Evolutionary conservation across 805 yeast genomes (phyloP).

Genomic region (Barnettozyma wickerhamii): DNA sequence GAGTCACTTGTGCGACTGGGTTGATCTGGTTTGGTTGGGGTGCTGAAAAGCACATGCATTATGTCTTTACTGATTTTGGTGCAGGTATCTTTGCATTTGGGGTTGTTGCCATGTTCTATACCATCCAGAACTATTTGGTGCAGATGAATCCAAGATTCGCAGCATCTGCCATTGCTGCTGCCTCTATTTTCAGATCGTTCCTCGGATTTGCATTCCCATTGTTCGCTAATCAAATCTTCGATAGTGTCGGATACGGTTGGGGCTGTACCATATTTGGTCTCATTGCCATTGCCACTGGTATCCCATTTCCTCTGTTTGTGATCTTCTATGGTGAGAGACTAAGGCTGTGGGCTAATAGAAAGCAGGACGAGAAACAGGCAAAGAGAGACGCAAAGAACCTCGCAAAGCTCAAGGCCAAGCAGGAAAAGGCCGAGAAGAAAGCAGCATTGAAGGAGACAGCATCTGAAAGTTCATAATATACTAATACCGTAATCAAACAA

Average conservation of each 20-base stretch:
- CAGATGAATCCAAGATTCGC: conserved; percentile 67
- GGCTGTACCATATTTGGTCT: conserved; percentile 62
- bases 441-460: background rate
- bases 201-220: conserved; percentile 70
- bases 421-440: conserved; percentile 9
- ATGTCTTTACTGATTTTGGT: conserved; percentile 64
- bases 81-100: conserved; percentile 56
- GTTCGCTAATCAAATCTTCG: conserved; percentile 56
- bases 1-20: conserved; percentile 53
- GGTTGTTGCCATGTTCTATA: conserved; percentile 59
- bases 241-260: conserved; percentile 61
- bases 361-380: conserved; percentile 44
- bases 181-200: conserved; percentile 60
- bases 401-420: conserved; percentile 27
- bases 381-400: conserved; percentile 39
- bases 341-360: conserved; percentile 53
- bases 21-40: conserved; percentile 73
- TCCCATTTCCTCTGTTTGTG: conserved; percentile 65
- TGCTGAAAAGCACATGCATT: conserved; percentile 48
- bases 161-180: conserved; percentile 67
- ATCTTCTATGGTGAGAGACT: conserved; percentile 51
- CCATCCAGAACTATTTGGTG: conserved; percentile 63
- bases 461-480: background rate
- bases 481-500: too few relatives aligned
- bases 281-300: conserved; percentile 50